These are phyloP conservation scores for Malassezia caprae DNA, from an alignment of 1,284 basidiomycete species.

Conservation along the genomic window DNA sequence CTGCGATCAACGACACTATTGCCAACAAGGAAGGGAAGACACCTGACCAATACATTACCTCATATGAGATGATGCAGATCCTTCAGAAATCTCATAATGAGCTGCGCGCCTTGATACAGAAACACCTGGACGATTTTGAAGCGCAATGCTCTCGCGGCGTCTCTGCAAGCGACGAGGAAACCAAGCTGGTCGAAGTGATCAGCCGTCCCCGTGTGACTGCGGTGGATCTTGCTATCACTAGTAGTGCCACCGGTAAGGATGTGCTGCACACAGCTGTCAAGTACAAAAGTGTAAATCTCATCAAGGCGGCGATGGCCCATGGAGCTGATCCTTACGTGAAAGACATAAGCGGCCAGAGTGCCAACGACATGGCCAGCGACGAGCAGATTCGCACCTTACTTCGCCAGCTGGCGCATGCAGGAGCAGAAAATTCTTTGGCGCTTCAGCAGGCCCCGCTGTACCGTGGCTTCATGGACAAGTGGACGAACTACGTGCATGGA, in stretches of 20 bases:
- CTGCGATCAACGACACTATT: slow-evolving; percentile 68
- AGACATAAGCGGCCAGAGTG: slow-evolving; percentile 66
- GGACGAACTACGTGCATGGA: slow-evolving; percentile 77
- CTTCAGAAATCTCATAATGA: slow-evolving; percentile 74
- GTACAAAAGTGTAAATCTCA: slow-evolving; percentile 67
- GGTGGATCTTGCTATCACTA: slow-evolving; percentile 37
- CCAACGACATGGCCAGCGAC: slow-evolving; percentile 60
- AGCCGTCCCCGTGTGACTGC: slow-evolving; percentile 23
- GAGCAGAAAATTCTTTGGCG: slow-evolving; percentile 49
- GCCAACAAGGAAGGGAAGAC: slow-evolving; percentile 63
- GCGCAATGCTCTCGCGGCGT: slow-evolving; percentile 34
- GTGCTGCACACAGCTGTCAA: slow-evolving; percentile 78
- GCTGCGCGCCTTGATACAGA: slow-evolving; percentile 66
- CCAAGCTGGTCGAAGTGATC: slow-evolving; percentile 50
- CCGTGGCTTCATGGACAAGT: slow-evolving; percentile 58
- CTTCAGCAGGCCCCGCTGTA: slow-evolving; percentile 34
- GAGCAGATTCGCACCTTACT: slow-evolving; percentile 75
- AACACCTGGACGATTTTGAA: slow-evolving; percentile 54
- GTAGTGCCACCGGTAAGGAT: slow-evolving; percentile 55
- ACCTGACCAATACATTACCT: slow-evolving; percentile 62
- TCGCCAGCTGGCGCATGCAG: slow-evolving; percentile 56
- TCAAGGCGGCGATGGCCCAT: slow-evolving; percentile 70
- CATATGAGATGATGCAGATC: slow-evolving; percentile 57
- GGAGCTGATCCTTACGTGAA: slow-evolving; percentile 85
- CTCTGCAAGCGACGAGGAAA: slow-evolving; percentile 58